These are phyloP conservation scores for Bauhinia variegata DNA, from an alignment of 306 rosid genomes.

Conservation along the genomic window DNA sequence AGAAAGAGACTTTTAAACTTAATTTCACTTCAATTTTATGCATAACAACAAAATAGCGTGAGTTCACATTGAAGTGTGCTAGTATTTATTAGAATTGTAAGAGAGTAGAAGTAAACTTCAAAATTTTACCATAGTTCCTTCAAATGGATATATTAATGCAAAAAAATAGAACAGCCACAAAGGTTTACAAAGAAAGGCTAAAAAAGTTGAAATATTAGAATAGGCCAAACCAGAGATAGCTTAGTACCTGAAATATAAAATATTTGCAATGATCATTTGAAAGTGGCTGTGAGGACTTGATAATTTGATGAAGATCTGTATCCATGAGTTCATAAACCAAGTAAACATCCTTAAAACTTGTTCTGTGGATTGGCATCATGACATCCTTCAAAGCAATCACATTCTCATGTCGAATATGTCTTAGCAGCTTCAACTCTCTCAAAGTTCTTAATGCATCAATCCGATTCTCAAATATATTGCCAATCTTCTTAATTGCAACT, in stretches of 20 bases:
- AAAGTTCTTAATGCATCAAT: constrained; percentile 72
- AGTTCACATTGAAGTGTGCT: constrained; percentile 18
- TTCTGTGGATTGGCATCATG: constrained; percentile 69
- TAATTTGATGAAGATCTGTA: constrained; percentile 82
- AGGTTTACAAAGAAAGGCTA: constrained; percentile 17
- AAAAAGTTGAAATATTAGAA: constrained; percentile 15
- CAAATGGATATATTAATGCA: constrained; percentile 20
- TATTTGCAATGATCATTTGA: constrained; percentile 78
- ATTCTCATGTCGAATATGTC: constrained; percentile 74
- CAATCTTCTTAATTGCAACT: constrained; percentile 88
- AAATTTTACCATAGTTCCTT: neutral
- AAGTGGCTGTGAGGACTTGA: constrained; percentile 70
- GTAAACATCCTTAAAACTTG: constrained; percentile 76
- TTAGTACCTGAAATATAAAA: constrained; percentile 78
- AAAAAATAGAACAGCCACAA: constrained; percentile 10
- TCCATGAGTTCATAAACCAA: constrained; percentile 97
- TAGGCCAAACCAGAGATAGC: neutral
- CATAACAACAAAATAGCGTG: constrained; percentile 4
- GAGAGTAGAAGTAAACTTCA: neutral
- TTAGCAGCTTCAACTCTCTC: constrained; percentile 82
- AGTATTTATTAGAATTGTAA: constrained; percentile 7
- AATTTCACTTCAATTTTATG: constrained; percentile 10
- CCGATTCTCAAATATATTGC: constrained; percentile 67
- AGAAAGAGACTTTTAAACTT: constrained; percentile 16
- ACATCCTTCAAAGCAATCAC: constrained; percentile 86